Conservation (phyloP, 805 yeast species). For the Sungouiozyma intestinalis region DNA sequence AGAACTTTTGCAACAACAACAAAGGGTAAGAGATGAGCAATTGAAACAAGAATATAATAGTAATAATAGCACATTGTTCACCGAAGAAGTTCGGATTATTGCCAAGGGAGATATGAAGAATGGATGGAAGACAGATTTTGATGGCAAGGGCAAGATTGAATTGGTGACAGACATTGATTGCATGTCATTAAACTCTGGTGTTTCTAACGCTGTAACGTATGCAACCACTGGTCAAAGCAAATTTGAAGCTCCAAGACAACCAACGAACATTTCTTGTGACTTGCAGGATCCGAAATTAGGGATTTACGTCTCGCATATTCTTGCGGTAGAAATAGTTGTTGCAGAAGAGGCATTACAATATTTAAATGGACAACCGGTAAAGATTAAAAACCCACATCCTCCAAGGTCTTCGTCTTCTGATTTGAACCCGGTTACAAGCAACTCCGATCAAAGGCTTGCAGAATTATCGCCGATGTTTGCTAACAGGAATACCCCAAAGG, state of each 20-base stretch:
- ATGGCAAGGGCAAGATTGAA: conserved; percentile 69
- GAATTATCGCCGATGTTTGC: conserved; percentile 36
- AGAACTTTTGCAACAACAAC: conserved; percentile 25
- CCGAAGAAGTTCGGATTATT: conserved; percentile 67
- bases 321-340: conserved; percentile 82
- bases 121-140: conserved; percentile 94
- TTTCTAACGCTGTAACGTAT: conserved; percentile 35
- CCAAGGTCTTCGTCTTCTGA: not conserved
- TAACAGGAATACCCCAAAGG: conserved; percentile 22
- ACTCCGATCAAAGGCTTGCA: conserved; percentile 33
- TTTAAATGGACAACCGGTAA: conserved; percentile 25
- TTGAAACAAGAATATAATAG: conserved; percentile 24
- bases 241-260: conserved; percentile 18
- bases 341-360: conserved; percentile 72
- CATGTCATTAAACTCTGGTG: conserved; percentile 45
- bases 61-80: conserved; percentile 38
- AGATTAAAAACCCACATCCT: conserved; percentile 4
- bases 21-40: conserved; percentile 23
- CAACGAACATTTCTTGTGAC: conserved; percentile 58
- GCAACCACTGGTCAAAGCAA: conserved; percentile 32
- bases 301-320: conserved; percentile 59
- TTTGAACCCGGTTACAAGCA: conserved; percentile 4
- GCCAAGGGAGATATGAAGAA: conserved; percentile 70
- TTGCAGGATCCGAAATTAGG: conserved; percentile 76
- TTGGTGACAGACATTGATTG: conserved; percentile 62